Evolutionary conservation across 352 stramenopile species (phyloP), one percentile per base, ranked within the genome.

Genomic region (Pythium aristosporum): DNA sequence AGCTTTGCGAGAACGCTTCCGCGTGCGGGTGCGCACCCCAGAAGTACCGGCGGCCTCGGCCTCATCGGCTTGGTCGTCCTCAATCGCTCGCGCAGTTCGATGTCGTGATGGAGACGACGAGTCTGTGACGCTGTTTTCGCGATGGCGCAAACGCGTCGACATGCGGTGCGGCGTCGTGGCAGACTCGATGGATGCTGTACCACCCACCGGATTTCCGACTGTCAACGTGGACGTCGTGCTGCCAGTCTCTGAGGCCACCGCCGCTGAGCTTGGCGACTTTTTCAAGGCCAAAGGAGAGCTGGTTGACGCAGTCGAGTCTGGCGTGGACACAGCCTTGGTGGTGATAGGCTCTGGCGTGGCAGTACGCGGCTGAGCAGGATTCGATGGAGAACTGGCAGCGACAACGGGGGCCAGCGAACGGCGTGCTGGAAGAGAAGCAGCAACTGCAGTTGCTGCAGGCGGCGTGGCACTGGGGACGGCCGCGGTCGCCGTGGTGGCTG

Each of bases 71-170:
- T 80, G 0, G 46, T 57, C 32, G 49, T 74, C 23, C 28, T 65
- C 36, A 4, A 49, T 54, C 47, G 52, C 43, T 37, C 23, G 57
- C 16, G n/a, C 54, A 16, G 56, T 41, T 2, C 55, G 65, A 39
- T 48, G 47, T 52, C 52, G 63, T 13, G 51, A 68, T 5, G 62
- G 61, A 11, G 72, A 62, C 5, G 48, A 66, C 52, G 80, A 73
- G 37, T 87, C 82, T 41, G 63, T 77, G 15, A 76, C 56, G 47
- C 73, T 76, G 55, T 79, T 87, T 1, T 69, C 69, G 16, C 79
- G 79, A 49, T 78, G 71, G 0, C 77, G 79, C 42, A 85, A 75
- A n/a, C 80, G 79, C 16, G 68, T 74, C 12, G 80, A 88, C 10
- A 71, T 68, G 15, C 80, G 79, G 7, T 84, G 74, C 0, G 80